These are phyloP conservation scores for Penicillium freii DNA, from an alignment of 2,329 filamentous ascomycete species.

Conservation along the genomic window DNA sequence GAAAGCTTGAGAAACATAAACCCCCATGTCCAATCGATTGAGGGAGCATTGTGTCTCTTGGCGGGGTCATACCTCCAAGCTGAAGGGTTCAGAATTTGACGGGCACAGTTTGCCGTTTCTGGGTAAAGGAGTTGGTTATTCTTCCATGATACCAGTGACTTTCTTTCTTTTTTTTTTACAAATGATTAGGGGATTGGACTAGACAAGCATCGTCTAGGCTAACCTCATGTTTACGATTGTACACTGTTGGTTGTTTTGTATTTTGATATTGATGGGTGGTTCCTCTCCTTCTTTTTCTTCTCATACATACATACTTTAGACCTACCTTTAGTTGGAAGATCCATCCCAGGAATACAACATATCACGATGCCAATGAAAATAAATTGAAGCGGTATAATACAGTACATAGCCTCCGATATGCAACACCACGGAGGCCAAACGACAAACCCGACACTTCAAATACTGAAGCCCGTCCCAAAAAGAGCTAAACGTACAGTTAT, in stretches of 20 bases:
- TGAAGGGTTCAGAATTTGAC: constrained; percentile 12
- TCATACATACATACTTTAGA: constrained; percentile 21
- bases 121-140: constrained; percentile 28
- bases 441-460: neutral
- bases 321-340: neutral
- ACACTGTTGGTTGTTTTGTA: constrained; percentile 10
- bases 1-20: neutral
- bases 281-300: constrained; percentile 5
- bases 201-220: constrained; percentile 5
- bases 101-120: constrained; percentile 18
- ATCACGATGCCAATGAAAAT: constrained; percentile 4
- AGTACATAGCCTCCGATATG: constrained; percentile 24
- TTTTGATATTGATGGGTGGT: neutral
- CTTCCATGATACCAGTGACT: constrained; percentile 28
- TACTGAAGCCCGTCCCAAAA: neutral
- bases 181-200: constrained; percentile 14
- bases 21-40: constrained; percentile 2
- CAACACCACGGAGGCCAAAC: constrained; percentile 11
- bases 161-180: constrained; percentile 21
- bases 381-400: constrained; percentile 23
- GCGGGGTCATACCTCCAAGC: constrained; percentile 4
- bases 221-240: constrained; percentile 12
- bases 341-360: neutral
- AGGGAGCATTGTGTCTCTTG: constrained; percentile 7
- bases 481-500: neutral